These are phyloP conservation scores for Candida orba DNA, from an alignment of 805 yeast genomes.

Conservation along the genomic window DNA sequence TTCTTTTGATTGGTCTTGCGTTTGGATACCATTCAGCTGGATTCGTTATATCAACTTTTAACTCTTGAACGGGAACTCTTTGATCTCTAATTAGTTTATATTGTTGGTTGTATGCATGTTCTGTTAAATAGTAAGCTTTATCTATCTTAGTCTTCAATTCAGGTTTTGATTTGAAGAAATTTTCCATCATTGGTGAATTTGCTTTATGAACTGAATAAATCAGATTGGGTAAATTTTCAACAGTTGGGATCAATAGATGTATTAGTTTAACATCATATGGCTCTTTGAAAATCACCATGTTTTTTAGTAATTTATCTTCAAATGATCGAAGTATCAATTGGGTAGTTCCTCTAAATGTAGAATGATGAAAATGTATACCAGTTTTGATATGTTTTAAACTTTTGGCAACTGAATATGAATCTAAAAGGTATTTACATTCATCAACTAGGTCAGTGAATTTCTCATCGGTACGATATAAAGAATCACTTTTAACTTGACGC, in stretches of 20 bases:
- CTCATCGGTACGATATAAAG: neutral
- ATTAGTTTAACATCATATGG: neutral
- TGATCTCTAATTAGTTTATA: conserved; percentile 3
- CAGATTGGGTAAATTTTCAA: conserved; percentile 1
- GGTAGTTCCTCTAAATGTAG: neutral
- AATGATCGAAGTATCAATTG: neutral
- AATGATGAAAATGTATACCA: no score
- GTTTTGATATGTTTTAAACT: no score
- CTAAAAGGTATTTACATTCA: neutral
- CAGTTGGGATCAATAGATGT: conserved; percentile 6
- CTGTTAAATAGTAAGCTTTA: conserved; percentile 9
- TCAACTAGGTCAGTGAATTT: neutral
- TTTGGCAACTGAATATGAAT: no score
- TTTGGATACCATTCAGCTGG: conserved; percentile 81
- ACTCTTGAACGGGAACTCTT: conserved; percentile 14
- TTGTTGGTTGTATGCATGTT: conserved; percentile 8
- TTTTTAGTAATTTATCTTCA: neutral
- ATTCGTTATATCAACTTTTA: conserved; percentile 38
- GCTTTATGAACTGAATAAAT: neutral
- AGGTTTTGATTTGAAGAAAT: neutral
- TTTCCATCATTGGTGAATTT: neutral
- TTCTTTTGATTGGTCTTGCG: conserved; percentile 73
- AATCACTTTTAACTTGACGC: neutral
- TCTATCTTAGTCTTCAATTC: neutral
- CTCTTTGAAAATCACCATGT: neutral